Evolutionary conservation across 2,329 filamentous ascomycete genomes (phyloP).

Genomic region (Cladosporium sp.): DNA sequence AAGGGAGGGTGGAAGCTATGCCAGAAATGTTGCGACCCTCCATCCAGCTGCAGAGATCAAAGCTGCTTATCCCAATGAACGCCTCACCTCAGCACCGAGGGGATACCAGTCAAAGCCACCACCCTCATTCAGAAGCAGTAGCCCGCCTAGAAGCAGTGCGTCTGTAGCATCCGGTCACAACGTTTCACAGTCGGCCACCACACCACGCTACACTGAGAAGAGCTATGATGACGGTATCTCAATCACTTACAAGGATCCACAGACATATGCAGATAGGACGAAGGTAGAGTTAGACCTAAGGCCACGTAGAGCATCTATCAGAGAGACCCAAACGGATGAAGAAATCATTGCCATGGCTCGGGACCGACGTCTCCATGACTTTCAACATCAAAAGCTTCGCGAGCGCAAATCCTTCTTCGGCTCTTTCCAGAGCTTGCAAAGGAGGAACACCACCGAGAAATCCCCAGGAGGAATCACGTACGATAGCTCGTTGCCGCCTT

Average conservation of each 20-base stretch:
- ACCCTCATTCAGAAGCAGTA: constrained; percentile 16
- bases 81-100: constrained; percentile 18
- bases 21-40: background rate
- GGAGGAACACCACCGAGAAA: background rate
- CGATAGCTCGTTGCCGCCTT: constrained; percentile 25
- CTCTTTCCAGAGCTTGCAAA: constrained; percentile 39
- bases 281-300: background rate
- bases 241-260: constrained; percentile 8
- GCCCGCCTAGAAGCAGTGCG: constrained; percentile 17
- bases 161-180: background rate
- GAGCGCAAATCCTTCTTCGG: constrained; percentile 41
- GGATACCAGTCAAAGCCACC: constrained; percentile 11
- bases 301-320: constrained; percentile 14
- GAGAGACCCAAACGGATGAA: constrained; percentile 24
- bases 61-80: constrained; percentile 14
- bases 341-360: constrained; percentile 29
- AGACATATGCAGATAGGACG: constrained; percentile 13
- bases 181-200: constrained; percentile 18
- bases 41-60: constrained; percentile 7
- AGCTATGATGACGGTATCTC: constrained; percentile 13
- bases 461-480: constrained; percentile 15
- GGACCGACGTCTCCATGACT: constrained; percentile 38
- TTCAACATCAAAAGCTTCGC: constrained; percentile 37
- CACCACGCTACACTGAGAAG: constrained; percentile 18
- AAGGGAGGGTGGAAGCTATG: background rate